Percentiles rank a stretch among this genome's conserved stretches.
phyloP scores from a whole-genome alignment of 1,284 basidiomycete species.

The Cutaneotrichosporon sp. region DNA sequence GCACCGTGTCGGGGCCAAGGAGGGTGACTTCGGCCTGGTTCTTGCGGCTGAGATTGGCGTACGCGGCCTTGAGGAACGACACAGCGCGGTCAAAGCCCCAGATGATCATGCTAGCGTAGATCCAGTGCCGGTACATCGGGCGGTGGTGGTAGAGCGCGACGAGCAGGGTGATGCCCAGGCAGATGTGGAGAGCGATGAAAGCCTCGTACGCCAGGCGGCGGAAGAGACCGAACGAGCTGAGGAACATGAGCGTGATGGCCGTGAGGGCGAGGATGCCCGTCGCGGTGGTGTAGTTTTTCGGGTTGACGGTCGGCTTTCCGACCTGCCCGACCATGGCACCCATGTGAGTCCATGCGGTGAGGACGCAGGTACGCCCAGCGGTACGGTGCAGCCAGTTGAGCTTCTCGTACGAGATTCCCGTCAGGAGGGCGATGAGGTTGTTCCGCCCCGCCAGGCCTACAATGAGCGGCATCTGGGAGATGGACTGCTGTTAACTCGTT shows the following conservation, averaged over 20 bases:
- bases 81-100: conserved; percentile 67
- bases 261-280: conserved; percentile 18
- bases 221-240: conserved; percentile 54
- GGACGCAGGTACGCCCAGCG: conserved; percentile 35
- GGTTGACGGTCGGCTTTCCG: conserved; percentile 16
- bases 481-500: conserved; percentile 2
- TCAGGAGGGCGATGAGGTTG: conserved; percentile 64
- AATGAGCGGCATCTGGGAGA: conserved; percentile 65
- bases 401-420: conserved; percentile 64
- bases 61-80: conserved; percentile 59
- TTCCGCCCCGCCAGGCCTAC: conserved; percentile 66
- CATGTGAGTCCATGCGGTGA: conserved; percentile 40
- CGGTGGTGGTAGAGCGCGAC: conserved; percentile 26
- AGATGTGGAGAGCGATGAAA: conserved; percentile 57
- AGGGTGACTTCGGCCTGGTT: conserved; percentile 51
- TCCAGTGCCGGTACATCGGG: conserved; percentile 8
- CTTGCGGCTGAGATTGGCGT: conserved; percentile 47
- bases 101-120: conserved; percentile 38
- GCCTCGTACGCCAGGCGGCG: conserved; percentile 57
- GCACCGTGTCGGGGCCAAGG: conserved; percentile 58
- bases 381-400: conserved; percentile 48
- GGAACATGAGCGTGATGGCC: conserved; percentile 54
- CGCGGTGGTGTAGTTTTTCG: conserved; percentile 13
- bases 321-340: conserved; percentile 27
- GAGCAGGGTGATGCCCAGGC: conserved; percentile 42